Evolutionary conservation across 2,329 filamentous ascomycete genomes (phyloP), one percentile per base, ranked within the genome.

Genomic region (Seiridium cupressi): DNA sequence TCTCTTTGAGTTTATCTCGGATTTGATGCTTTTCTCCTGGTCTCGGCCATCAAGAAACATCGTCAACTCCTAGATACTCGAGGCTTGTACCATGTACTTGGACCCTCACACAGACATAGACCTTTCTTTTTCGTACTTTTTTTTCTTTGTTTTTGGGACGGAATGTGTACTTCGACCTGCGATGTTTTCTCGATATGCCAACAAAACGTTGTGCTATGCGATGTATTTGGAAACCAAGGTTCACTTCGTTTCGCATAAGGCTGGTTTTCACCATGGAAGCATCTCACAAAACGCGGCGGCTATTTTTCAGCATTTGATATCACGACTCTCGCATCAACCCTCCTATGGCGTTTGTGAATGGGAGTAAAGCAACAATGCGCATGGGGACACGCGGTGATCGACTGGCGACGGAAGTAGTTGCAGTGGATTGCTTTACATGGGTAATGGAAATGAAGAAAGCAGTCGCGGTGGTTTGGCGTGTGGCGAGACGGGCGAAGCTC

Each of bases 21-120:
- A 54, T 57, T 65, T 61, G 60, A 65, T 63, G 56, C 58, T 63
- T 63, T 57, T 53, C 56, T 57, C 60, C 62, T 56, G 62, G 46
- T 48, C 42, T 60, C 44, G 59, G 18, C 18, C 18, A 63, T 36
- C 49, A 42, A 58, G 36, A 34, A 32, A 26, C 18, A 26, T 26
- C 44, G 40, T 18, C 55, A 49, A 31, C 32, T 35, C 57, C 62
- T 57, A 63, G 58, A 58, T 60, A 59, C 60, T 61, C 59, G 42
- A 58, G 62, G 64, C 63, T 61, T 65, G 61, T 67, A 63, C 62
- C 63, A 47, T 69, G 69, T 70, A 72, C 64, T 69, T 65, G 61
- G 62, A 67, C 65, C 65, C 60, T 51, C 55, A 61, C 58, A 61
- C 63, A 56, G 65, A 60, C 69, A 69, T 71, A 69, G 66, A 72